phyloP scores from a whole-genome alignment of 495 filamentous ascomycete genomes.

The Astrothelium subdiscretum region DNA sequence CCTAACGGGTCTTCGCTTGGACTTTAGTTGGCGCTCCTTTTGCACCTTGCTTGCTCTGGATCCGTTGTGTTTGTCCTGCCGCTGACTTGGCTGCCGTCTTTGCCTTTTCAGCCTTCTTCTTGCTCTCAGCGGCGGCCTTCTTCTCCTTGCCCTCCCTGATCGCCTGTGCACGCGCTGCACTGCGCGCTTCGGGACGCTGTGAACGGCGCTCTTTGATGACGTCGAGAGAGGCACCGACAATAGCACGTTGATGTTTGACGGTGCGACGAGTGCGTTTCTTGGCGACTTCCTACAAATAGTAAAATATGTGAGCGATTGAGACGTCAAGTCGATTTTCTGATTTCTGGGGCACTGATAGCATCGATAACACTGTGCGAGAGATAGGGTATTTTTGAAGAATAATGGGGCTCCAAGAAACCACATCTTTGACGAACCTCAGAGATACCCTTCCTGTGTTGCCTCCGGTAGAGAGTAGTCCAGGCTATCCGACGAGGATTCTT shows the following conservation, averaged over 20 bases:
- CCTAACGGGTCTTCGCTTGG: constrained; percentile 79
- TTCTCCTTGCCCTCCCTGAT: constrained; percentile 97
- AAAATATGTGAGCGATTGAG: background rate
- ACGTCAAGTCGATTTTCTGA: too few species aligned
- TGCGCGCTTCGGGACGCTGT: constrained; percentile 86
- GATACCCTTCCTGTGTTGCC: constrained; percentile 99
- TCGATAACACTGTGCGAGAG: too few species aligned
- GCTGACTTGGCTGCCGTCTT: constrained; percentile 67
- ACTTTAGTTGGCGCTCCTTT: constrained; percentile 85
- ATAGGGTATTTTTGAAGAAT: background rate
- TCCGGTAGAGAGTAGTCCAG: constrained; percentile 95
- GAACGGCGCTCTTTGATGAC: constrained; percentile 98
- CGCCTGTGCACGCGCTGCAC: constrained; percentile 78
- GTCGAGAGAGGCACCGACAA: constrained; percentile 97
- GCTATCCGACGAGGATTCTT: constrained; percentile 99
- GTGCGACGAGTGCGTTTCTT: constrained; percentile 99
- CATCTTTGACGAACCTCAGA: constrained; percentile 73
- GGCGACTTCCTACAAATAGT: constrained; percentile 70
- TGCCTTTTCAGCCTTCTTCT: constrained; percentile 99
- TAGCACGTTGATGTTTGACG: constrained; percentile 96
- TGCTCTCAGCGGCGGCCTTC: constrained; percentile 70
- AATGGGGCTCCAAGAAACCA: background rate
- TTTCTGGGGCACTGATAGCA: too few species aligned
- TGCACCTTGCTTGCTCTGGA: constrained; percentile 91
- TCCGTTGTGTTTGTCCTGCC: constrained; percentile 64